Evolutionary conservation across 331 rosid species (phyloP).

Genomic region (Phaseolus coccineus): DNA sequence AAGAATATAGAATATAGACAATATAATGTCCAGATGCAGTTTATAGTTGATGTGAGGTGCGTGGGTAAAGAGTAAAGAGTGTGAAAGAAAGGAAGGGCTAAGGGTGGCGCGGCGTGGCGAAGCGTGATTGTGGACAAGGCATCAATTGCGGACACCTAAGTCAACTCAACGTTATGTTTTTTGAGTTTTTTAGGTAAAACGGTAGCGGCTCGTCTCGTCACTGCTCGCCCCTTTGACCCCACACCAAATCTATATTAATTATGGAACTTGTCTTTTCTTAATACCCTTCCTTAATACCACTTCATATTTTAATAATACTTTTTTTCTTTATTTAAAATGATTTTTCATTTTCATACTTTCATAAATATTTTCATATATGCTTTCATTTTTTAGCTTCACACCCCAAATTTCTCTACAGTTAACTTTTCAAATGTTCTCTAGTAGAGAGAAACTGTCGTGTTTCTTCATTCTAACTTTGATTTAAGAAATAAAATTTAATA

Average conservation of each 20-base stretch:
- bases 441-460: too few relatives aligned
- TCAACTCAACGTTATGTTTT: constrained; percentile 9
- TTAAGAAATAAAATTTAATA: too few relatives aligned
- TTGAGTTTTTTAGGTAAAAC: neutral
- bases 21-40: neutral
- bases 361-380: too few relatives aligned
- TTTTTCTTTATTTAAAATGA: too few relatives aligned
- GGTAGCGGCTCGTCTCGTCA: constrained; percentile 51
- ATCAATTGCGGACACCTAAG: neutral
- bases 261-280: neutral
- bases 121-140: constrained; percentile 35
- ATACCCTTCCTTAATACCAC: too few relatives aligned
- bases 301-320: neutral
- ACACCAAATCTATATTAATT: constrained; percentile 1
- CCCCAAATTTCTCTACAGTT: neutral
- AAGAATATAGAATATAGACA: neutral
- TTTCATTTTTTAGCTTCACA: too few relatives aligned
- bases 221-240: constrained; percentile 3
- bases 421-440: neutral
- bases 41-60: neutral
- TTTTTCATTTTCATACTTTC: too few relatives aligned
- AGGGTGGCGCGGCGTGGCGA: constrained; percentile 53
- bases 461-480: too few relatives aligned
- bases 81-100: neutral
- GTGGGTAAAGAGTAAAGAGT: neutral